Evolutionary conservation across 1,284 basidiomycete genomes (phyloP), one percentile per base, ranked within the genome.

Genomic region (Pseudomicrostroma phylloplanum): DNA sequence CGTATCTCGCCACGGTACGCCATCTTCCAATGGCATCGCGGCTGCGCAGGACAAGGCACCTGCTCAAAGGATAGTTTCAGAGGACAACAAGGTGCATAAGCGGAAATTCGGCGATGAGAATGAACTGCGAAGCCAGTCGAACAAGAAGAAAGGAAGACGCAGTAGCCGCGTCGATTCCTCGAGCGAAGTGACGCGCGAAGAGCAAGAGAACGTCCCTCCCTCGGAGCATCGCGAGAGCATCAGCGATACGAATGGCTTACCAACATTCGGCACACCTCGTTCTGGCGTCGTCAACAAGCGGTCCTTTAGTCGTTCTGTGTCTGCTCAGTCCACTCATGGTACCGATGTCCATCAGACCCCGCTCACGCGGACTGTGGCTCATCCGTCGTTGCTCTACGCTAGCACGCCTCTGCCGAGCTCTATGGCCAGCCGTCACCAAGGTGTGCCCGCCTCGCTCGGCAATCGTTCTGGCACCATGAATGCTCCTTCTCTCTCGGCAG

Each of bases 321-420:
- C 51, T 6, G 51, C 51, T 15, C 51, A 54, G 13, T 54, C 15
- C 51, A 25, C 51, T 12, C 3, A 13, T 48, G 43, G 6, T 3
- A 3, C 3, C 15, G 43, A 48, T 6, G 43, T 21, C 43, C 43
- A 48, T 13, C 21, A 17, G 43, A 36, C 30, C 30, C 43, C 43
- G 17, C 15, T 48, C 43, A n/a, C 43, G 15, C 15, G 43, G 43
- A 6, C 43, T n/a, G 21, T 48, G 43, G 43, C 43, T 17, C 25
- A 23, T 8, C 15, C 51, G 7, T 48, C 46, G 46, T 11, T n/a
- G 51, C 15, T 54, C 6, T 21, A 26, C 26, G 51, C 21, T 6
- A 54, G n/a, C n/a, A 54, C 51, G 23, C 51, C 51, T 6, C 46
- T 48, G n/a, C 46, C 23, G n/a, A 23, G 46, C 46, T 48, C 46